Percentiles rank a stretch among this genome's conserved stretches.
These are phyloP conservation scores for Populus pruinosa DNA, from an alignment of 345 rosid species.

Conservation along the genomic window DNA sequence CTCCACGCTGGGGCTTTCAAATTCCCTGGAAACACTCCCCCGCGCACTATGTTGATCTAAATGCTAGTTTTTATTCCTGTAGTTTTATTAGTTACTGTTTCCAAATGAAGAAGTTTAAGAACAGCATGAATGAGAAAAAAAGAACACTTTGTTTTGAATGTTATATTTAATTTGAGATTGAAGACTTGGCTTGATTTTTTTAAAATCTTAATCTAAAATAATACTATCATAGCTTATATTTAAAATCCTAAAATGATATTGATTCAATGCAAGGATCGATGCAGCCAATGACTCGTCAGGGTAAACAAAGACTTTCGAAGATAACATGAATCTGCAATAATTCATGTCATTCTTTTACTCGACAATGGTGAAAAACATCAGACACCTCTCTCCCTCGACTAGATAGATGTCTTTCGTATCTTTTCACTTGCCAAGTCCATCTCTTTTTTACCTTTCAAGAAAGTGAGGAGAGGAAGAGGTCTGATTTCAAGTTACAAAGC, in stretches of 20 bases:
- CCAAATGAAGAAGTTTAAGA: too few relatives aligned
- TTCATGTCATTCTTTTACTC: neutral
- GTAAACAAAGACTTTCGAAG: neutral
- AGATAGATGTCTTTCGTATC: neutral
- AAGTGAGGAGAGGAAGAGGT: neutral
- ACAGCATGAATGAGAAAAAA: too few relatives aligned
- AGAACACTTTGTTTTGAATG: too few relatives aligned
- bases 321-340: neutral
- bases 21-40: neutral
- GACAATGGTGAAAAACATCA: neutral
- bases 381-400: neutral
- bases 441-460: neutral
- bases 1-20: constrained; percentile 12
- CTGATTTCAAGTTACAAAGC: constrained; percentile 27
- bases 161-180: too few relatives aligned
- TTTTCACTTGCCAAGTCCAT: neutral
- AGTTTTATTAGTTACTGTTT: too few relatives aligned
- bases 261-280: too few relatives aligned
- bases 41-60: neutral
- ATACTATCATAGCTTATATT: too few relatives aligned
- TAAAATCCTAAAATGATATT: too few relatives aligned
- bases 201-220: too few relatives aligned
- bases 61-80: too few relatives aligned
- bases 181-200: too few relatives aligned
- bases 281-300: too few relatives aligned